Base-by-base conservation (phyloP, 2,329 filamentous ascomycete species). In the Alternaria rosae region DNA sequence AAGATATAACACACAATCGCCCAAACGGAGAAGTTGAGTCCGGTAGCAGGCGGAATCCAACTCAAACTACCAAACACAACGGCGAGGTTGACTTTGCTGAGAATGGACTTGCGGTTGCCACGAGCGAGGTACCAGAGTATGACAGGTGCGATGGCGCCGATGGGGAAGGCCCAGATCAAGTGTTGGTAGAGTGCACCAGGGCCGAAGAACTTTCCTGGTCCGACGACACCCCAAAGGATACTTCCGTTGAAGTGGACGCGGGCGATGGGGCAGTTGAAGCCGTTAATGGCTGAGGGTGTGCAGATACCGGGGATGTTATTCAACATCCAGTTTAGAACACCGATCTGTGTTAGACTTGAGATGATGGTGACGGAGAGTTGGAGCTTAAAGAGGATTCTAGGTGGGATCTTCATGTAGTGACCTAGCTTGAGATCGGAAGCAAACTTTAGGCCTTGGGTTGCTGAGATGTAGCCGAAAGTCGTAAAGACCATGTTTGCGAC, bases 401-500 rank as follows among this genome's bases (percentile, higher is more conserved):
- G 92, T 1, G 92, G 92, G 13, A 94, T 92, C 78, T 94, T 93
- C 91, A 94, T 93, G 79, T 94, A 94, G 74, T 94, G 91, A 12
- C 91, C 93, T 0, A 97, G 86, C 79, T 97, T 97, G 53, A 97
- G 85, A 76, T 97, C 93, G 3, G 91, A 90, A 1, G 92, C 91
- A 75, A 96, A 97, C 75, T 96, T 95, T 77, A 96, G 91, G 26
- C 93, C 93, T 80, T 97, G 93, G 0, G 92, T 91, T 0, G 91
- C 94, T 5, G 91, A 93, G 74, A 95, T 95, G 61, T 95, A 96
- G 64, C 92, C 92, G 76, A 95, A 97, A 0, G 92, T 95, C 50
- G 94, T 92, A 72, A 96, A 97, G 35, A 96, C 92, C 93, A 96
- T 96, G 78, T 96, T 95, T 53, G 92, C 93, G 11, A 96, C 92